Percentiles rank a stretch among this genome's conserved stretches.
phyloP scores from a whole-genome alignment of 2,329 filamentous ascomycete genomes.

The Paraconiothyrium brasiliense region DNA sequence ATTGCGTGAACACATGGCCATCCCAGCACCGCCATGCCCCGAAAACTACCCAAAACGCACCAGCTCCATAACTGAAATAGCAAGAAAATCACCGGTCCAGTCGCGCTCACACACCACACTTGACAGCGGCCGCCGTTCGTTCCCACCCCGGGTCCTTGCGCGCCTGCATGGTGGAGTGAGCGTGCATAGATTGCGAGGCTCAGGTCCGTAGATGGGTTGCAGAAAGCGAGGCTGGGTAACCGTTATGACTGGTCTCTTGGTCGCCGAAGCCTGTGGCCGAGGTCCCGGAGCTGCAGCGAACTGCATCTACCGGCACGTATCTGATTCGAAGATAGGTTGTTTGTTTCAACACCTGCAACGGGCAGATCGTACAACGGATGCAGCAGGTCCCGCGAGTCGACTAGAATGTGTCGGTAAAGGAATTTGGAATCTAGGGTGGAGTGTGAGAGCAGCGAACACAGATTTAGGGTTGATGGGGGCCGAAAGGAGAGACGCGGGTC shows the following conservation, averaged over 20 bases:
- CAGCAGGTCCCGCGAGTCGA: neutral
- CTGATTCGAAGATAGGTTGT: neutral
- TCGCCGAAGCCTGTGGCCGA: slow-evolving; percentile 9
- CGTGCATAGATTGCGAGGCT: slow-evolving; percentile 14
- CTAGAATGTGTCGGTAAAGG: neutral
- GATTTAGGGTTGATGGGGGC: neutral
- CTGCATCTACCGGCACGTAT: slow-evolving; percentile 10
- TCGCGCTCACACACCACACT: slow-evolving; percentile 5
- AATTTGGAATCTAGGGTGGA: slow-evolving; percentile 5
- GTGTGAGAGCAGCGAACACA: neutral
- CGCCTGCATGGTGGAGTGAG: neutral
- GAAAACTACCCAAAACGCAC: slow-evolving; percentile 7
- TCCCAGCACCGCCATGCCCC: slow-evolving; percentile 3
- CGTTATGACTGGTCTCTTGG: slow-evolving; percentile 12
- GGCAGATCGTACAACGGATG: neutral
- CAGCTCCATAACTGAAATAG: neutral
- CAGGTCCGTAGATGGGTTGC: slow-evolving; percentile 6
- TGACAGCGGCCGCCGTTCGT: neutral
- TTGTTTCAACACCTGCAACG: neutral
- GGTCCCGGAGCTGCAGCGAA: neutral
- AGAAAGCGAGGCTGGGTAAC: slow-evolving; percentile 1
- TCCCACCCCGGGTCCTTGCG: slow-evolving; percentile 4
- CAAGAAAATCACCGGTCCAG: slow-evolving; percentile 7
- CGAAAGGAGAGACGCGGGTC: neutral
- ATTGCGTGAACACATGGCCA: slow-evolving; percentile 4